Evolutionary conservation across 495 filamentous ascomycete species (phyloP).

Genomic region (Penicillium egyptiacum): DNA sequence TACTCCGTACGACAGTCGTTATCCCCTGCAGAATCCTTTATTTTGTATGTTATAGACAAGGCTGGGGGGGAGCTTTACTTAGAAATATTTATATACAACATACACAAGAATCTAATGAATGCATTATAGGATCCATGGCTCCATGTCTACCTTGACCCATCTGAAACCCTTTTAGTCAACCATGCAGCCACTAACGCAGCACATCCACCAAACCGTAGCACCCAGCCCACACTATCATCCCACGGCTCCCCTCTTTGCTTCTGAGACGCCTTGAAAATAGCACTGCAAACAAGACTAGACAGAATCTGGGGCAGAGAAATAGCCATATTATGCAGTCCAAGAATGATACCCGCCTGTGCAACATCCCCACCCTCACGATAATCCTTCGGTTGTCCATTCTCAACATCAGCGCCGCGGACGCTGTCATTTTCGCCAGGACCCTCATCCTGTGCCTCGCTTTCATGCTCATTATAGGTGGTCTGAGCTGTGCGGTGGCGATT

Average conservation of each 20-base stretch:
- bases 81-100: background rate
- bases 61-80: background rate
- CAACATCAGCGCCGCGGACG: constrained; percentile 23
- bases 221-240: constrained; percentile 83
- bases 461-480: constrained; percentile 13
- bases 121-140: background rate
- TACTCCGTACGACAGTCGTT: background rate
- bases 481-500: constrained; percentile 39
- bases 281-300: constrained; percentile 75
- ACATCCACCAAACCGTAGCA: constrained; percentile 75
- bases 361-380: constrained; percentile 31
- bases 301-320: constrained; percentile 86
- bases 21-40: background rate
- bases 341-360: constrained; percentile 77
- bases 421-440: background rate
- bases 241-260: constrained; percentile 78
- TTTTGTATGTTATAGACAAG: background rate
- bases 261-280: constrained; percentile 78
- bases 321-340: constrained; percentile 91
- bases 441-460: constrained; percentile 6
- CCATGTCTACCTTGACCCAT: constrained; percentile 28
- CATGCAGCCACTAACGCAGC: constrained; percentile 76
- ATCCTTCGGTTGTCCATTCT: constrained; percentile 24
- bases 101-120: background rate
- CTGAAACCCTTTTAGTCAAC: constrained; percentile 50